Evolutionary conservation across 208 protist genomes (phyloP).

Genomic region (Porcisia hertigi): DNA sequence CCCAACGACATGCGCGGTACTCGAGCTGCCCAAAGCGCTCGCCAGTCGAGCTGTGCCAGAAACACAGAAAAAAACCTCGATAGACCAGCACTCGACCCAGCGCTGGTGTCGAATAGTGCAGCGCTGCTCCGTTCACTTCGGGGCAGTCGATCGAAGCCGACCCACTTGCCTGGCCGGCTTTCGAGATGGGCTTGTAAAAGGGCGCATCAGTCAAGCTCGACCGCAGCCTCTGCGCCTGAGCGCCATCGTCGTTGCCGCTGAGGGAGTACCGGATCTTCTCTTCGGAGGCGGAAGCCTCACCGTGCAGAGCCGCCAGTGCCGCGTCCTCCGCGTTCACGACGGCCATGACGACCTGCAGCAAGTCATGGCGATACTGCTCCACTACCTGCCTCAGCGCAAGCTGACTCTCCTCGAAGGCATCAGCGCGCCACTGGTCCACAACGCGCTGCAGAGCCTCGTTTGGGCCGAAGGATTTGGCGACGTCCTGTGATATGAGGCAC

Average conservation of each 20-base stretch:
- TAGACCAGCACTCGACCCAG: slow-evolving; percentile 41
- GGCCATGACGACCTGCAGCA: slow-evolving; percentile 30
- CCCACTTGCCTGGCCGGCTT: slow-evolving; percentile 6
- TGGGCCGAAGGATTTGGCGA: slow-evolving; percentile 25
- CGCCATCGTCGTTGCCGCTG: not conserved
- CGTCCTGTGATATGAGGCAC: slow-evolving; percentile 35
- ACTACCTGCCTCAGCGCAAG: slow-evolving; percentile 37
- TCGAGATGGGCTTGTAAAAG: slow-evolving; percentile 7
- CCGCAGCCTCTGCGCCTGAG: not conserved
- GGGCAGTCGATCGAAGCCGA: slow-evolving; percentile 27
- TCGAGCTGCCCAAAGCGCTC: slow-evolving; percentile 49
- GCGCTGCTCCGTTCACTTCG: slow-evolving; percentile 19
- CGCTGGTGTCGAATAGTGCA: slow-evolving; percentile 40
- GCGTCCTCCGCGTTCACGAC: slow-evolving; percentile 47
- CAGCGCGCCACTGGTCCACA: slow-evolving; percentile 32
- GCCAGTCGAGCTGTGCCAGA: slow-evolving; percentile 44
- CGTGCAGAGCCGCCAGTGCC: slow-evolving; percentile 6
- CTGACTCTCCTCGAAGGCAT: slow-evolving; percentile 36
- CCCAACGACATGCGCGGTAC: slow-evolving; percentile 47
- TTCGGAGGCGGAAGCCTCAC: slow-evolving; percentile 13
- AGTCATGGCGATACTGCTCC: slow-evolving; percentile 41
- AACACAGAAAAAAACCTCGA: slow-evolving; percentile 53
- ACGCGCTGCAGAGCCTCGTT: slow-evolving; percentile 49
- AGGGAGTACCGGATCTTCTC: not conserved
- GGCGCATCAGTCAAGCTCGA: slow-evolving; percentile 8